These are phyloP conservation scores for Lanzia echinophila DNA, from an alignment of 2,329 filamentous ascomycete genomes.

Conservation along the genomic window DNA sequence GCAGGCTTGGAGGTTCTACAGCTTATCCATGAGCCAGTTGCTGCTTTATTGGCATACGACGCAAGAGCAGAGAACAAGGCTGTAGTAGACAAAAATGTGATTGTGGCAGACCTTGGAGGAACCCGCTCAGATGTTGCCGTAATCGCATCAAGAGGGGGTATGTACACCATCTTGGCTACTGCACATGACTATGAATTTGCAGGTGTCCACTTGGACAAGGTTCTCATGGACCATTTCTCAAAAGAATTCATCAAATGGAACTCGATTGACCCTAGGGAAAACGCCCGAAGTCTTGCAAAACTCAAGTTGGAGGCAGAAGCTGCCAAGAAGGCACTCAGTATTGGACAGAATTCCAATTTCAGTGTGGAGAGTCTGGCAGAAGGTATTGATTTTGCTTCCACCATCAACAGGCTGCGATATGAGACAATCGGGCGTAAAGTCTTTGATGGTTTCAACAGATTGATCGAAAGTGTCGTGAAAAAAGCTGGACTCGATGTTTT, in stretches of 20 bases:
- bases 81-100: slow-evolving; percentile 72
- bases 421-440: slow-evolving; percentile 83
- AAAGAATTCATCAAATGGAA: slow-evolving; percentile 99
- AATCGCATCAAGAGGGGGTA: slow-evolving; percentile 83
- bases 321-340: slow-evolving; percentile 84
- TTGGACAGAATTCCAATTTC: slow-evolving; percentile 83
- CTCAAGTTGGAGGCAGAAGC: slow-evolving; percentile 85
- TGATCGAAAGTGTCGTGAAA: slow-evolving; percentile 78
- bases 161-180: slow-evolving; percentile 92
- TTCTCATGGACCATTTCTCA: slow-evolving; percentile 90
- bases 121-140: slow-evolving; percentile 89
- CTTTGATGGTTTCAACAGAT: slow-evolving; percentile 78
- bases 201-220: slow-evolving; percentile 79
- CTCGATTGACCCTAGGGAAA: slow-evolving; percentile 71
- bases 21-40: slow-evolving; percentile 84
- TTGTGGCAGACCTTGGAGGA: slow-evolving; percentile 89
- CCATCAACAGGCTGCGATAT: slow-evolving; percentile 88
- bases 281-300: slow-evolving; percentile 79
- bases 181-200: slow-evolving; percentile 93
- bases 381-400: slow-evolving; percentile 84
- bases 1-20: slow-evolving; percentile 87
- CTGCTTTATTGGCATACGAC: slow-evolving; percentile 85
- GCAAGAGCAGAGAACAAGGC: slow-evolving; percentile 68
- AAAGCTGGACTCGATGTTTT: slow-evolving; percentile 90
- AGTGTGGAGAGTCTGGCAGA: slow-evolving; percentile 86